Conservation (phyloP, 2,329 filamentous ascomycete species). For the Penicillium expansum region DNA sequence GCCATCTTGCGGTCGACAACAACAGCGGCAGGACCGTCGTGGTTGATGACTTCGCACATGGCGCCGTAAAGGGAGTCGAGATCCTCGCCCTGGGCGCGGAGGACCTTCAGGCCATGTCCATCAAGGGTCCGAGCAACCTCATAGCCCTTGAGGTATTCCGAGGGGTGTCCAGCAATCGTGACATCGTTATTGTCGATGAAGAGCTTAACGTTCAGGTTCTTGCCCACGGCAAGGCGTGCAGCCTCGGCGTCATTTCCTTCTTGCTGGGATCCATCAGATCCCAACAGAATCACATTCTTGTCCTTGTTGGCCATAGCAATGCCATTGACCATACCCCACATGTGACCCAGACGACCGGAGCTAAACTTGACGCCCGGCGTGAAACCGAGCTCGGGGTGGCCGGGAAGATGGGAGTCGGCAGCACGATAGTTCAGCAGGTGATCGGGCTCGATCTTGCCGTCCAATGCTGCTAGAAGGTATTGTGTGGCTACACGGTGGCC, state of each 20-base stretch:
- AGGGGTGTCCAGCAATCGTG: conserved; percentile 42
- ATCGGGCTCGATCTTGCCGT: conserved; percentile 38
- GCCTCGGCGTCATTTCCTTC: conserved; percentile 45
- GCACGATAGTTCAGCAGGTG: conserved; percentile 44
- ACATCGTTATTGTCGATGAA: conserved; percentile 44
- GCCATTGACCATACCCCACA: conserved; percentile 43
- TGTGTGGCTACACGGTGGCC: conserved; percentile 44
- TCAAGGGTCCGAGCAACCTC: conserved; percentile 32
- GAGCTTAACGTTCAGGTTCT: conserved; percentile 40
- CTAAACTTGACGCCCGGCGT: conserved; percentile 43
- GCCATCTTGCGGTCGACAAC: conserved; percentile 38
- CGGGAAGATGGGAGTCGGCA: conserved; percentile 41
- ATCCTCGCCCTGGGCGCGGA: conserved; percentile 38
- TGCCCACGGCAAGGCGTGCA: conserved; percentile 39
- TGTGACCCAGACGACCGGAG: conserved; percentile 41
- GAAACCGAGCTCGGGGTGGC: conserved; percentile 41
- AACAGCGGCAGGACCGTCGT: conserved; percentile 36
- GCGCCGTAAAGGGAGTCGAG: conserved; percentile 37
- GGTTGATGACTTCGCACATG: conserved; percentile 32
- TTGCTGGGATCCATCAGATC: conserved; percentile 43
- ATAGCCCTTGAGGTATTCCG: conserved; percentile 40
- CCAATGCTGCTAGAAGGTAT: conserved; percentile 39
- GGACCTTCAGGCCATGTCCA: conserved; percentile 40
- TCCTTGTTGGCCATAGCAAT: conserved; percentile 38
- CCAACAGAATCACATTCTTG: conserved; percentile 38